Evolutionary conservation across 768 basidiomycete genomes (phyloP).

Genomic region (Phanerochaete carnosa): DNA sequence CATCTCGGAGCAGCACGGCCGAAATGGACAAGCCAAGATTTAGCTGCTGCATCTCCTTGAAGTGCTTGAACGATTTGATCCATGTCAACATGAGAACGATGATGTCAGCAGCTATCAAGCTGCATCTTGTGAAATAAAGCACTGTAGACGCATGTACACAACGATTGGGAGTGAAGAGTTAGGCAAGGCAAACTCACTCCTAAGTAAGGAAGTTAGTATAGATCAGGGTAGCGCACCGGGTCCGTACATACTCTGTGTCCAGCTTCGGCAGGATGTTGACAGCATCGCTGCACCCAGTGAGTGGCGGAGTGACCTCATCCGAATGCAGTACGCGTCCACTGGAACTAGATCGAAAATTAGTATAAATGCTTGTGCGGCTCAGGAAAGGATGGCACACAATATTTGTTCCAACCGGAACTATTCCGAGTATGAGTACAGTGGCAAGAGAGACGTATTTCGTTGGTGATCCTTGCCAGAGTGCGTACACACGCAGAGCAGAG

Average conservation of each 20-base stretch:
- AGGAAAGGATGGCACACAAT: neutral
- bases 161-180: too few species aligned
- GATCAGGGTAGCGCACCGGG: too few species aligned
- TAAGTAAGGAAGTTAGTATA: too few species aligned
- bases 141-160: neutral
- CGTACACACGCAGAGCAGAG: neutral
- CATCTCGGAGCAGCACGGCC: neutral
- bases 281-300: too few species aligned
- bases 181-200: neutral
- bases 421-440: neutral
- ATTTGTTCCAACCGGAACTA: neutral
- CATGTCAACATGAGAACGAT: neutral
- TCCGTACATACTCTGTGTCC: too few species aligned
- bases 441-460: too few species aligned
- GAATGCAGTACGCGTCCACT: too few species aligned
- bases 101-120: neutral
- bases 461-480: neutral
- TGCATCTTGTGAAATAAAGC: neutral
- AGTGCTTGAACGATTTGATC: neutral
- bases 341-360: too few species aligned
- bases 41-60: neutral
- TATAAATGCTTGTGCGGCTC: too few species aligned
- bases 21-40: neutral
- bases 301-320: too few species aligned
- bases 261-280: too few species aligned